Conservation (phyloP, 257 asterid species). For the Solanum pinnatisectum region DNA sequence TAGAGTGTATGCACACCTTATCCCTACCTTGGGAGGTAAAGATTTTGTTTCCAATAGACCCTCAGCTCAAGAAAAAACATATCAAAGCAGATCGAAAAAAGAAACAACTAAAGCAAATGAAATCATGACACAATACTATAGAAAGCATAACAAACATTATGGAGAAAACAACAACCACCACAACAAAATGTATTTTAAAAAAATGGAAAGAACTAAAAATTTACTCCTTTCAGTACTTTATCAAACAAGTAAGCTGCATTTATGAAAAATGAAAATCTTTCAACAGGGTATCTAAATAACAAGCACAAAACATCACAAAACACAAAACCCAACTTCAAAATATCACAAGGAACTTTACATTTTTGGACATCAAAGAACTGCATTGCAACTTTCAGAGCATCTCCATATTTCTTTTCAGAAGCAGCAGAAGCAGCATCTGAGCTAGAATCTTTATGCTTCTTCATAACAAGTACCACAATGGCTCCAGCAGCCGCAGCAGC, state of each 20-base stretch:
- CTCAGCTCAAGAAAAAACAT: not conserved
- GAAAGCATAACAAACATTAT: not conserved
- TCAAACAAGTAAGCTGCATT: not conserved
- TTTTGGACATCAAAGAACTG: constrained; percentile 82
- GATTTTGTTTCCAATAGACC: too few species aligned
- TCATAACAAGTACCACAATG: constrained; percentile 22
- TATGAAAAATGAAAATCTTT: not conserved
- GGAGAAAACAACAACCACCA: not conserved
- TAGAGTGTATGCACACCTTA: not conserved
- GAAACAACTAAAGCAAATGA: not conserved
- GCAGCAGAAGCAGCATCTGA: constrained; percentile 41
- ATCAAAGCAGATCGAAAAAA: not conserved
- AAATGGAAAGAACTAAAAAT: not conserved
- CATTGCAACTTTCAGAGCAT: constrained; percentile 63
- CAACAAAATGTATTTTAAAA: not conserved
- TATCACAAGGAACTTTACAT: constrained; percentile 25
- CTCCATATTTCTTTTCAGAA: constrained; percentile 42
- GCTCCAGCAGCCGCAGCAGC: constrained; percentile 32
- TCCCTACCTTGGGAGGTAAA: not conserved
- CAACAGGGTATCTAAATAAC: not conserved
- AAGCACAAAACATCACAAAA: not conserved
- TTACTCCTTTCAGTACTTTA: not conserved
- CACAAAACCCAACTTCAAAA: not conserved
- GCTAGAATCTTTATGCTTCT: constrained; percentile 21
- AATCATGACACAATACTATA: not conserved